Percentiles rank a stretch among this genome's conserved stretches.
phyloP scores from a whole-genome alignment of 305 asterid species.

The Fraxinus paxiana region DNA sequence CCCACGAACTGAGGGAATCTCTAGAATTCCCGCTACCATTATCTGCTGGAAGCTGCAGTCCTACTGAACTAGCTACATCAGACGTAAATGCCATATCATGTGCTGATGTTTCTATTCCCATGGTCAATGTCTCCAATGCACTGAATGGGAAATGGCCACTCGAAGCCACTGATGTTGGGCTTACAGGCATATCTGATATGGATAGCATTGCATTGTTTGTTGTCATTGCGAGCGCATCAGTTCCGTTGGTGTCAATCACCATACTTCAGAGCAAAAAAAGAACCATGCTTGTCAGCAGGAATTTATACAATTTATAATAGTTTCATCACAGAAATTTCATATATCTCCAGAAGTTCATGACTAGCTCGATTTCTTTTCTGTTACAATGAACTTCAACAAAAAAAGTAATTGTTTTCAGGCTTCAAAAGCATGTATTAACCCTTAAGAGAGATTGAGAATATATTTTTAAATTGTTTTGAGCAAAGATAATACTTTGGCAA shows the following conservation, averaged over 20 bases:
- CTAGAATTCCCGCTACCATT: conserved; percentile 56
- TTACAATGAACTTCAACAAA: background rate
- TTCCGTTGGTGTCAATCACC: conserved; percentile 43
- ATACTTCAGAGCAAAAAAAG: conserved; percentile 30
- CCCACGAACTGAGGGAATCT: background rate
- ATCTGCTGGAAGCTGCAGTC: conserved; percentile 58
- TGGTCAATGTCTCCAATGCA: conserved; percentile 59
- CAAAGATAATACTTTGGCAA: background rate
- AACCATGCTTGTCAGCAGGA: conserved; percentile 12
- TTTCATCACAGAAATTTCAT: background rate
- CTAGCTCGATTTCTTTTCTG: background rate
- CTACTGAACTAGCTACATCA: conserved; percentile 65
- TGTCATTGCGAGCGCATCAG: conserved; percentile 46
- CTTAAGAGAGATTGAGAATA: background rate
- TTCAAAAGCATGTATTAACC: background rate
- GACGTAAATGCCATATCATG: conserved; percentile 64
- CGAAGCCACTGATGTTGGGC: conserved; percentile 74
- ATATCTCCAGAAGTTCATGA: background rate
- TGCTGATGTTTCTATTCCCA: conserved; percentile 59
- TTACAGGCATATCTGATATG: conserved; percentile 62
- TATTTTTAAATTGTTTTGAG: background rate
- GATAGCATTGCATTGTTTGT: conserved; percentile 49
- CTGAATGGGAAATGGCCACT: conserved; percentile 67
- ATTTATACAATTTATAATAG: background rate
- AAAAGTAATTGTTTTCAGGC: background rate